Base-by-base conservation (phyloP, 2,329 filamentous ascomycete genomes). In the Daldinia eschscholtzii region DNA sequence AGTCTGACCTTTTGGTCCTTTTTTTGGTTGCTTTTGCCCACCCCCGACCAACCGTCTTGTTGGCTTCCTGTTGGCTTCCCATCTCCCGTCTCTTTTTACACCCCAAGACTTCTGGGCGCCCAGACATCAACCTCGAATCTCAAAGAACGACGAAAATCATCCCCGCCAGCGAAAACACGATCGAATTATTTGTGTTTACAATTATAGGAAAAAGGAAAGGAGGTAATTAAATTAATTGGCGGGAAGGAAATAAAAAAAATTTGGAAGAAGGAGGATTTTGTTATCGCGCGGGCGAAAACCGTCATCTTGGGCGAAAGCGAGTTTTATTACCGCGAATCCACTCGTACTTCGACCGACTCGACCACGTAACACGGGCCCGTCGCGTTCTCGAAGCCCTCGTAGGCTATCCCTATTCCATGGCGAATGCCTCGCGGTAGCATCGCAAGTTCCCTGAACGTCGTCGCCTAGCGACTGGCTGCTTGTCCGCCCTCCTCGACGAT, bases 91-190 rank as follows among this genome's bases (percentile, higher is more conserved):
- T 63, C 64, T 63, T 69, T 67, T 67, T 72, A 61, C 69, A 62
- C 13, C 70, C 74, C 70, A 77, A 76, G 73, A 76, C 75, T 77
- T 80, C 80, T 81, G 75, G 80, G 80, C 80, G 80, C 79, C 80
- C 79, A 82, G 80, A 77, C 76, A 75, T 75, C 70, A 69, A 67
- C 70, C 69, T 72, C 71, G 52, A 67, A 50, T 61, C 74, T 75
- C 72, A 72, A 28, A 52, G 74, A 72, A 20, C 62, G 48, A 67
- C 66, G 53, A 65, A 70, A 57, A 58, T 52, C 55, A 66, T 60
- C 65, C 61, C 57, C 70, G 60, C 67, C 33, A 57, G 28, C 59
- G 39, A 50, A 23, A 23, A 41, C 18, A 26, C 26, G 41, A 39
- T 56, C 30, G 48, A 57, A 39, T 15, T 46, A 30, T 39, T 48